These are phyloP conservation scores for Trichosanthes cucumerina DNA, from an alignment of 306 rosid genomes.

Conservation along the genomic window DNA sequence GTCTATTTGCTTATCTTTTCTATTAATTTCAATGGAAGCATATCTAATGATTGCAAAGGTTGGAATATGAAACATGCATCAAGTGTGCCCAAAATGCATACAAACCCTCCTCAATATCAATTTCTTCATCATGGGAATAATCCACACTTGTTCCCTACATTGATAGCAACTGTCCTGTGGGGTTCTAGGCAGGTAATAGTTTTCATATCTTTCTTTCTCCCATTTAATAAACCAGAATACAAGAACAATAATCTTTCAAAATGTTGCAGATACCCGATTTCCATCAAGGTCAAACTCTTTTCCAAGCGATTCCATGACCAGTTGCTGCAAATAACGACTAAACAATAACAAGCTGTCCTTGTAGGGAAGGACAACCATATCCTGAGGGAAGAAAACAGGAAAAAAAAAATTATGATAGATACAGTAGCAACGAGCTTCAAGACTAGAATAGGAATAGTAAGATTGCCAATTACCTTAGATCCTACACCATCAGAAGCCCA, in stretches of 20 bases:
- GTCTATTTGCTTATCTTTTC: neutral
- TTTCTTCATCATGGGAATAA: neutral
- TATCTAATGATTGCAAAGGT: neutral
- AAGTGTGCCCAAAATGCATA: neutral
- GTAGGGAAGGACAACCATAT: constrained; percentile 98
- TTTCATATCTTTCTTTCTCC: neutral
- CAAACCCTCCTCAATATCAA: neutral
- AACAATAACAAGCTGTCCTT: constrained; percentile 85
- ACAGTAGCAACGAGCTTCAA: neutral
- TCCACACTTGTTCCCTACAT: neutral
- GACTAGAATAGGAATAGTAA: constrained; percentile 6
- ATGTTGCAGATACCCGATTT: constrained; percentile 57
- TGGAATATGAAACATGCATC: neutral
- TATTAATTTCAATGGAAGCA: neutral
- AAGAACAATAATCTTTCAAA: neutral
- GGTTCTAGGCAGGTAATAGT: neutral
- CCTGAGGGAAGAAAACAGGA: constrained; percentile 32
- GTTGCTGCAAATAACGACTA: constrained; percentile 93
- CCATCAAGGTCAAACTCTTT: constrained; percentile 98
- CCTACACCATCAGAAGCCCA: constrained; percentile 98
- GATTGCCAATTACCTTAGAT: constrained; percentile 55
- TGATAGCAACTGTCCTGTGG: neutral
- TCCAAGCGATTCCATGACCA: constrained; percentile 98
- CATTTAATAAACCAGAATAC: constrained; percentile 1
- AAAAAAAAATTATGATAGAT: neutral